These are phyloP conservation scores for Gossypium gossypioides DNA, from an alignment of 441 rosid species.

Conservation along the genomic window DNA sequence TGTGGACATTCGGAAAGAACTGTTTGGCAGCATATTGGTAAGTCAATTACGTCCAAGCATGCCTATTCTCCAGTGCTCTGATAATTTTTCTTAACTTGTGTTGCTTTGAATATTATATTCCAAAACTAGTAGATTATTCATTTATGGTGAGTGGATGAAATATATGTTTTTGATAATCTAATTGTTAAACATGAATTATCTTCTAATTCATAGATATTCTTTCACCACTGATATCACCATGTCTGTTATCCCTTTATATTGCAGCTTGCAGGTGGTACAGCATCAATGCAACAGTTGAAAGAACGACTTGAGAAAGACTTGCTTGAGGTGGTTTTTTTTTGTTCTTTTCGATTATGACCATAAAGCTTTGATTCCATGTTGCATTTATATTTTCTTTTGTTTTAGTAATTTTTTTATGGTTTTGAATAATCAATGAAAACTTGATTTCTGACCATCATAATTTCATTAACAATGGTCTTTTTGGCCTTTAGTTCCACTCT, in stretches of 20 bases:
- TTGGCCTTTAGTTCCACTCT: not conserved
- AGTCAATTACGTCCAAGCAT: not conserved
- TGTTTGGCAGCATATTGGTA: conserved; percentile 93
- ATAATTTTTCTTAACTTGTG: not conserved
- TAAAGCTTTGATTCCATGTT: not conserved
- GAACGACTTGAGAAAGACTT: conserved; percentile 98
- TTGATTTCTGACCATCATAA: not conserved
- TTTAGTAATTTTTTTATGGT: not conserved
- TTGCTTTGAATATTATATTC: not conserved
- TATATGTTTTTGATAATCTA: not conserved
- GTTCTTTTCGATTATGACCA: not conserved
- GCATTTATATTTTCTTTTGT: not conserved
- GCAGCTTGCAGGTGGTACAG: conserved; percentile 98
- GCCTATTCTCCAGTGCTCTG: not conserved
- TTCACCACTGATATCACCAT: conserved; percentile 6
- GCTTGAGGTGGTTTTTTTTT: conserved; percentile 52
- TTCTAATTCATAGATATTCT: not conserved
- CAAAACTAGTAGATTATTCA: not conserved
- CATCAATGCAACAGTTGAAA: conserved; percentile 98
- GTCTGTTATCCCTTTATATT: conserved; percentile 14
- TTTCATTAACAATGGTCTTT: not conserved
- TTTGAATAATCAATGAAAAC: not conserved
- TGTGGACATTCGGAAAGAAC: conserved; percentile 89
- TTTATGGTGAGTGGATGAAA: not conserved
- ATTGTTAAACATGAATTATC: not conserved